These are phyloP conservation scores for Colletotrichum sp. DNA, from an alignment of 2,329 filamentous ascomycete genomes.

Conservation along the genomic window DNA sequence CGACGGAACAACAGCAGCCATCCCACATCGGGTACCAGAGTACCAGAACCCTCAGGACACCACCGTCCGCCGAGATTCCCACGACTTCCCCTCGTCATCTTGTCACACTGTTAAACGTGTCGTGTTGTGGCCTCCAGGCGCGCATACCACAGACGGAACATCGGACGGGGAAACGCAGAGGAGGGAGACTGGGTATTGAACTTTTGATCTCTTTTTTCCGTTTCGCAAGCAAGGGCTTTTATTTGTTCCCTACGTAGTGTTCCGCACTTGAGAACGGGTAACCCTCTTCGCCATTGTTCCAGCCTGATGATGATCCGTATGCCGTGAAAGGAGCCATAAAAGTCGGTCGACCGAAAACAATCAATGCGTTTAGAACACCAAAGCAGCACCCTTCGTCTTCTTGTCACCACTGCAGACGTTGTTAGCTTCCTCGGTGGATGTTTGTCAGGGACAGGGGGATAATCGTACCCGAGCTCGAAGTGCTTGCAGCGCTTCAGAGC, in stretches of 20 bases:
- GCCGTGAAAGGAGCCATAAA: conserved; percentile 28
- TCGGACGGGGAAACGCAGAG: not conserved
- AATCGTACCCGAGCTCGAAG: conserved; percentile 92
- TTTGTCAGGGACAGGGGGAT: not conserved
- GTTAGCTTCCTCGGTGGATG: not conserved
- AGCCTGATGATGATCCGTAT: conserved; percentile 29
- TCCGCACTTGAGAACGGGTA: conserved; percentile 49
- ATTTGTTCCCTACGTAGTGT: conserved; percentile 51
- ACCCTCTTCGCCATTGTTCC: conserved; percentile 54
- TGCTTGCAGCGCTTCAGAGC: conserved; percentile 99
- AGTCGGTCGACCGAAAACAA: conserved; percentile 27
- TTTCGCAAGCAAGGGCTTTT: conserved; percentile 29
- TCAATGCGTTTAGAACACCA: conserved; percentile 90
- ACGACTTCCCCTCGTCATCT: conserved; percentile 1
- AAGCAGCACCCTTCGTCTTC: conserved; percentile 99
- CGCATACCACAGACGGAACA: not conserved
- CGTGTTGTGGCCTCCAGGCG: conserved; percentile 1
- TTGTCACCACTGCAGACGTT: conserved; percentile 86
- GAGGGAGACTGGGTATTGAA: conserved; percentile 21
- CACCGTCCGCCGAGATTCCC: not conserved
- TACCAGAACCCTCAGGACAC: conserved; percentile 13
- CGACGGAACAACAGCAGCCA: not conserved
- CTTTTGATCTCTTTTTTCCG: conserved; percentile 20
- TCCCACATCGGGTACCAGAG: conserved; percentile 6
- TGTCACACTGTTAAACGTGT: not conserved